Evolutionary conservation across 495 filamentous ascomycete species (phyloP).

Genomic region (Podospora comata): DNA sequence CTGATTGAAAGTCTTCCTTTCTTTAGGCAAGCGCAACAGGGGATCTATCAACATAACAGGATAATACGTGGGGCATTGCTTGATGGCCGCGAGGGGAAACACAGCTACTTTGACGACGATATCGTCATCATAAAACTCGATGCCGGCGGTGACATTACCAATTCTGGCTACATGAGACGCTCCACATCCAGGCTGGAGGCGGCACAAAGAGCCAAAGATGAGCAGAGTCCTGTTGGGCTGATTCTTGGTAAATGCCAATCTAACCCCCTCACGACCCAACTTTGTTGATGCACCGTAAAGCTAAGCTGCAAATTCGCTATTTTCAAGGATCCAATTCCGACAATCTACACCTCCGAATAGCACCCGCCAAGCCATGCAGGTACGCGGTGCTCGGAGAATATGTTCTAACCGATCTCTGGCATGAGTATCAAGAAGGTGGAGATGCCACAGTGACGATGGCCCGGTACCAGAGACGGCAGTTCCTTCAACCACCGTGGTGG

Average conservation of each 20-base stretch:
- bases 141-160: not conserved
- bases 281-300: not conserved
- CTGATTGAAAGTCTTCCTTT: constrained; percentile 6
- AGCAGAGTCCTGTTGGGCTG: not conserved
- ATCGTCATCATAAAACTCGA: constrained; percentile 8
- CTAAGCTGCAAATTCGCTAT: not conserved
- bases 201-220: not conserved
- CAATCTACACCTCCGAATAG: not conserved
- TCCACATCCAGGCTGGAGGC: not conserved
- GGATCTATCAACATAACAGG: not conserved
- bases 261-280: not conserved
- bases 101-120: constrained; percentile 10
- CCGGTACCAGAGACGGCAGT: constrained; percentile 2
- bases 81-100: constrained; percentile 3
- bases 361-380: constrained; percentile 4
- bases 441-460: not conserved
- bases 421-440: not conserved
- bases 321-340: not conserved
- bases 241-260: not conserved
- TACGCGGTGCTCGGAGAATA: constrained; percentile 6
- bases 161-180: not conserved
- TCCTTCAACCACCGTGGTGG: constrained; percentile 5
- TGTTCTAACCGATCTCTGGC: constrained; percentile 1
- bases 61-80: constrained; percentile 3
- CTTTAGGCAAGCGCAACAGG: constrained; percentile 3